Evolutionary conservation across 257 asterid genomes (phyloP).

Genomic region (Nicotiana tomentosiformis): DNA sequence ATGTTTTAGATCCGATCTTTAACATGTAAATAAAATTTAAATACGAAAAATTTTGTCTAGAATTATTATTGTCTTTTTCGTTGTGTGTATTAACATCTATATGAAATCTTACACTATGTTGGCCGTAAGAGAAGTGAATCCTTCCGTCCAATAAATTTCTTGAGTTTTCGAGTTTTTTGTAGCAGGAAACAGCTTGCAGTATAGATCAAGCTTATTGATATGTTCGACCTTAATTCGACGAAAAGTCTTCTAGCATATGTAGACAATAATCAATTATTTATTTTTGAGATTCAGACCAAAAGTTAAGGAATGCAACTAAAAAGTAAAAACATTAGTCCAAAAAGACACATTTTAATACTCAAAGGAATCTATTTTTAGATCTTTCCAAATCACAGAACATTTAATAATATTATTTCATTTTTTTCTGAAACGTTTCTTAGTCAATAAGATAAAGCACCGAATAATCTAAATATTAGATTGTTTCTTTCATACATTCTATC

Average conservation of each 20-base stretch:
- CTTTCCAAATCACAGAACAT: not conserved
- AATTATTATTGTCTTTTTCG: too few relatives aligned
- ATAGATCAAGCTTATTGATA: too few relatives aligned
- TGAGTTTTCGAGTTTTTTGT: too few relatives aligned
- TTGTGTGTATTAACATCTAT: too few relatives aligned
- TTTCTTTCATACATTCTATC: conserved; percentile 1
- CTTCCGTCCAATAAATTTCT: too few relatives aligned
- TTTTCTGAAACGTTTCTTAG: conserved; percentile 6
- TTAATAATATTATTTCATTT: not conserved
- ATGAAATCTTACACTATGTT: too few relatives aligned
- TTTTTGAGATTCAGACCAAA: not conserved
- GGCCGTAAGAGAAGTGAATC: too few relatives aligned
- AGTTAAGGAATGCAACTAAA: not conserved
- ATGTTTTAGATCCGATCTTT: too few relatives aligned
- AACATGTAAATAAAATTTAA: too few relatives aligned
- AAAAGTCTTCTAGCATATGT: not conserved
- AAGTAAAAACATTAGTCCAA: not conserved
- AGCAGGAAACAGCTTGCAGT: too few relatives aligned
- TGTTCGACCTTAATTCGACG: not conserved
- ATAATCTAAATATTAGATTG: not conserved
- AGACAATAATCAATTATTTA: not conserved
- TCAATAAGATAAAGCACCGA: conserved; percentile 12
- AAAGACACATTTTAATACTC: not conserved
- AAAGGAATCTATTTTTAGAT: not conserved
- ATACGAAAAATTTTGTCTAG: too few relatives aligned